phyloP scores from a whole-genome alignment of 768 basidiomycete species.

The Clitopilus passeckerianus region DNA sequence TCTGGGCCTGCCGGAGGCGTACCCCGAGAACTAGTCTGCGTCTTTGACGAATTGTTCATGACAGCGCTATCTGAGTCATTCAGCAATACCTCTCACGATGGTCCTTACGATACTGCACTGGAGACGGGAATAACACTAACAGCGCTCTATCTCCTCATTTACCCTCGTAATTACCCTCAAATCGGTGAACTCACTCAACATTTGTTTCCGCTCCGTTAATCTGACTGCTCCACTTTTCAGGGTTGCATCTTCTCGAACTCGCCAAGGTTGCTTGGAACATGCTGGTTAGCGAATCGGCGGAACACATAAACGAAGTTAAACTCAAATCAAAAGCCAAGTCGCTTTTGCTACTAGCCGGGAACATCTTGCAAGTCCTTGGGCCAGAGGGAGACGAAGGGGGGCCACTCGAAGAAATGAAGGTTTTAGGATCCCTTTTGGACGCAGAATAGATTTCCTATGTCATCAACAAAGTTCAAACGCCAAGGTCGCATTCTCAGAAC shows the following conservation, averaged over 20 bases:
- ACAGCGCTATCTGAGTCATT: conserved; percentile 56
- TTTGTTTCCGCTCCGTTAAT: neutral
- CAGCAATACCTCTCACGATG: conserved; percentile 67
- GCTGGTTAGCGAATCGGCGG: conserved; percentile 24
- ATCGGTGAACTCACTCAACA: conserved; percentile 45
- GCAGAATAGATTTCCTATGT: conserved; percentile 6
- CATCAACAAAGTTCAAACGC: neutral
- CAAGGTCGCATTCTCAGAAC: neutral
- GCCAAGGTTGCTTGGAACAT: conserved; percentile 79
- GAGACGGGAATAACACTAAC: conserved; percentile 52
- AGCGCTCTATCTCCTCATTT: conserved; percentile 64
- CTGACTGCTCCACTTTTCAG: conserved; percentile 27
- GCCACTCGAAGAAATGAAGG: conserved; percentile 47
- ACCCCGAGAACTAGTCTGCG: conserved; percentile 31
- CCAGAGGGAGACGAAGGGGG: conserved; percentile 61
- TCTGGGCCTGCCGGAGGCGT: conserved; percentile 24
- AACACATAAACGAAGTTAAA: conserved; percentile 11
- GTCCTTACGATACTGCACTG: conserved; percentile 46
- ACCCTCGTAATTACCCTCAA: conserved; percentile 78
- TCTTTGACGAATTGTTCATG: conserved; percentile 58
- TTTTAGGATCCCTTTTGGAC: conserved; percentile 36
- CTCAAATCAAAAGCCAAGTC: conserved; percentile 20
- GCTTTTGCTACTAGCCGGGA: conserved; percentile 34
- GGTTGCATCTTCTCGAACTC: conserved; percentile 71
- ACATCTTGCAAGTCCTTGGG: conserved; percentile 45